phyloP scores from a whole-genome alignment of 805 yeast genomes.

The Cyberlindnera saturnus region DNA sequence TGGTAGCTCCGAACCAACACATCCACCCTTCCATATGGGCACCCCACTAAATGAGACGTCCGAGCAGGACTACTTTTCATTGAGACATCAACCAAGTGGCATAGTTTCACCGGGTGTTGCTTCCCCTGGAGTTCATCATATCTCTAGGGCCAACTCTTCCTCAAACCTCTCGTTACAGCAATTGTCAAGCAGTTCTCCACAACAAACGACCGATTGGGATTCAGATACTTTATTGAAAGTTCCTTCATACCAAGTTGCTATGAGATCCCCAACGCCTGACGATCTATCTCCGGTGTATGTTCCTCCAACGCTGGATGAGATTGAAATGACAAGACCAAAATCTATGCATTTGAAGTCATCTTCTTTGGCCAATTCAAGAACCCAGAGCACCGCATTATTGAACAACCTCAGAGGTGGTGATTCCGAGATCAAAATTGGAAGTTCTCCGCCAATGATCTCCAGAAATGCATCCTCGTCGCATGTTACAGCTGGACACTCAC shows the following conservation, averaged over 20 bases:
- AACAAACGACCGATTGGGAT: slow-evolving; percentile 32
- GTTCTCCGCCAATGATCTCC: not conserved
- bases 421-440: not conserved
- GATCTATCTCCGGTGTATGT: slow-evolving; percentile 68
- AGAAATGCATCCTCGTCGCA: not conserved
- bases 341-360: slow-evolving; percentile 23
- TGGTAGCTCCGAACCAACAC: slow-evolving; percentile 1
- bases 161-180: slow-evolving; percentile 17
- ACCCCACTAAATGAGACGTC: slow-evolving; percentile 22
- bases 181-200: not conserved
- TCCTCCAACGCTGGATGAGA: slow-evolving; percentile 17
- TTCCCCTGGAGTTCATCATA: slow-evolving; percentile 50
- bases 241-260: slow-evolving; percentile 81
- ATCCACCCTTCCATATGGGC: slow-evolving; percentile 16
- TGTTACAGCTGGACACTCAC: not conserved
- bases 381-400: slow-evolving; percentile 21
- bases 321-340: slow-evolving; percentile 19
- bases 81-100: slow-evolving; percentile 11
- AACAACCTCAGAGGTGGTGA: slow-evolving; percentile 17
- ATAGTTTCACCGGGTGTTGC: slow-evolving; percentile 33
- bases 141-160: slow-evolving; percentile 55
- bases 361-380: slow-evolving; percentile 22
- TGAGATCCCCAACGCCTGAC: slow-evolving; percentile 45
- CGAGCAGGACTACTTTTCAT: slow-evolving; percentile 32
- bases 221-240: slow-evolving; percentile 52